These are phyloP conservation scores for Tricholoma flavovirens DNA, from an alignment of 768 basidiomycete genomes.

Conservation along the genomic window DNA sequence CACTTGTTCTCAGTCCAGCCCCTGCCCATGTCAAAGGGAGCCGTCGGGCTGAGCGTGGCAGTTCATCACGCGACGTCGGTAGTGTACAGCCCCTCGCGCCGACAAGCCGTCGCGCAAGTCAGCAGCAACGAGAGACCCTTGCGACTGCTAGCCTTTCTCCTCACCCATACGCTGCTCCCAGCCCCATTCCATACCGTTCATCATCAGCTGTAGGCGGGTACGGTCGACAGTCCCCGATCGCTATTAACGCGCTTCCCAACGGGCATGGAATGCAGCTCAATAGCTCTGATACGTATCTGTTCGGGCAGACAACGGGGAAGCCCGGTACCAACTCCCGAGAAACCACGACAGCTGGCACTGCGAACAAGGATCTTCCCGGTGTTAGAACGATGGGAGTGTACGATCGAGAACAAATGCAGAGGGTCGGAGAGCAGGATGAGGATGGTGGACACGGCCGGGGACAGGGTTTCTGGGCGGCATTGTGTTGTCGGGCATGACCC, in stretches of 20 bases:
- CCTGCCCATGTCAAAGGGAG: slow-evolving; percentile 60
- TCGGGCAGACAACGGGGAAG: slow-evolving; percentile 50
- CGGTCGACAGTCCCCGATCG: slow-evolving; percentile 52
- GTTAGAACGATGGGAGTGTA: slow-evolving; percentile 57
- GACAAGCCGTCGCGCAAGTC: slow-evolving; percentile 61
- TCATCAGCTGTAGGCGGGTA: slow-evolving; percentile 36
- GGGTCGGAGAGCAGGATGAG: slow-evolving; percentile 55
- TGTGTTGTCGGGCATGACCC: slow-evolving; percentile 65
- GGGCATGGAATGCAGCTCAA: slow-evolving; percentile 42
- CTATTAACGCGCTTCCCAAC: slow-evolving; percentile 27
- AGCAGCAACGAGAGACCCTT: slow-evolving; percentile 46
- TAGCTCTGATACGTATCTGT: slow-evolving; percentile 65
- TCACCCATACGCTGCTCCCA: slow-evolving; percentile 72
- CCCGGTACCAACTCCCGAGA: slow-evolving; percentile 48
- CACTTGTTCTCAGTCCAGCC: slow-evolving; percentile 59
- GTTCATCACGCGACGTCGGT: slow-evolving; percentile 46
- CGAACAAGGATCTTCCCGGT: slow-evolving; percentile 27
- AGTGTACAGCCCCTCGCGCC: slow-evolving; percentile 68
- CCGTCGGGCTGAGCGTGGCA: slow-evolving; percentile 46
- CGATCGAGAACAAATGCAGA: slow-evolving; percentile 58
- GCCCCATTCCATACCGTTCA: slow-evolving; percentile 49
- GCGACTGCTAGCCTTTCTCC: slow-evolving; percentile 39
- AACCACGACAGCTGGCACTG: slow-evolving; percentile 41
- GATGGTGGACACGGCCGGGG: slow-evolving; percentile 59
- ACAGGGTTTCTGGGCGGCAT: slow-evolving; percentile 54